A percentile compares a stretch with the other conserved stretches of the same genome.
phyloP scores from a whole-genome alignment of 2,329 filamentous ascomycete genomes.

The Diaporthe sp. region DNA sequence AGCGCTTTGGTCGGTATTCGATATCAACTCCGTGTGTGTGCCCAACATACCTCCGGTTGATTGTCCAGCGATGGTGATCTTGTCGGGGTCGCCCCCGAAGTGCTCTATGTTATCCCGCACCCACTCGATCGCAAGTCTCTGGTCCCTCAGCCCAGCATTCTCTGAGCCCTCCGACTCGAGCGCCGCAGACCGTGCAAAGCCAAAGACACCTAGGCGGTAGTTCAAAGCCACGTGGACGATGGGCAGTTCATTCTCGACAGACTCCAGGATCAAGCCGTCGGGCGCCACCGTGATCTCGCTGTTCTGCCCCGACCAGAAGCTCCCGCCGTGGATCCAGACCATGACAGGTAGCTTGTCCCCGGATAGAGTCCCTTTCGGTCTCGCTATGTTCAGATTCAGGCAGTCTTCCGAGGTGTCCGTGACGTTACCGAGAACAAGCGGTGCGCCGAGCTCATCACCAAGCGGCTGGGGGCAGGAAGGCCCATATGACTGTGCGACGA shows the following conservation, averaged over 20 bases:
- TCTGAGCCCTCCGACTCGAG: conserved; percentile 49
- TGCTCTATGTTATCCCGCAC: conserved; percentile 59
- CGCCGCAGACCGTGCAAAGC: conserved; percentile 49
- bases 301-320: conserved; percentile 42
- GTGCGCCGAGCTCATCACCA: conserved; percentile 47
- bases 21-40: background rate
- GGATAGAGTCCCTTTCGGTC: conserved; percentile 14
- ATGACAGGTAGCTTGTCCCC: conserved; percentile 48
- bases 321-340: conserved; percentile 46
- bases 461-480: conserved; percentile 60
- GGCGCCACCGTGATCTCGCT: conserved; percentile 50
- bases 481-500: conserved; percentile 57
- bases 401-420: conserved; percentile 40
- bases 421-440: conserved; percentile 21
- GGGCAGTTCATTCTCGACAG: conserved; percentile 50
- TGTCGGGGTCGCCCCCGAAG: conserved; percentile 58
- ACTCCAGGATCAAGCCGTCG: conserved; percentile 55
- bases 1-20: background rate
- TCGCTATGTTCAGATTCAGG: conserved; percentile 36
- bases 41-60: conserved; percentile 36
- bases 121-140: conserved; percentile 60
- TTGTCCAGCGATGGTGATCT: conserved; percentile 42
- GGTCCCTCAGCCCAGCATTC: conserved; percentile 63
- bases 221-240: conserved; percentile 42
- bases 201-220: conserved; percentile 49